A percentile compares a stretch with the other conserved stretches of the same genome.
phyloP scores from a whole-genome alignment of 768 basidiomycete species.

The Lenzites betulinus region DNA sequence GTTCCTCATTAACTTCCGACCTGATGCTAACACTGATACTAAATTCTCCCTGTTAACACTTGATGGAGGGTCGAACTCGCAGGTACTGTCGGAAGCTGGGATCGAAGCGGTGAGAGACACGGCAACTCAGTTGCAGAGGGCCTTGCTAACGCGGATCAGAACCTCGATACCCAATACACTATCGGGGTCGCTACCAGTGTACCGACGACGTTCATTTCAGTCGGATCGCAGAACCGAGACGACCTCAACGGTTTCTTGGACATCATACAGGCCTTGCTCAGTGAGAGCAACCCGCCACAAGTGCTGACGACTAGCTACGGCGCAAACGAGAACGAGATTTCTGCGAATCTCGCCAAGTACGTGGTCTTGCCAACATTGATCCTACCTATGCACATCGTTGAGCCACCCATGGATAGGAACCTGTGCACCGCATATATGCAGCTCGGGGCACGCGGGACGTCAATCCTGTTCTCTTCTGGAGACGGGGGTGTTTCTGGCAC shows the following conservation, averaged over 20 bases:
- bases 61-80: slow-evolving; percentile 33
- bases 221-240: slow-evolving; percentile 32
- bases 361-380: not conserved
- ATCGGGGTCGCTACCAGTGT: slow-evolving; percentile 36
- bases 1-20: slow-evolving; percentile 29
- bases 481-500: slow-evolving; percentile 40
- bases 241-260: slow-evolving; percentile 37
- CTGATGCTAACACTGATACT: slow-evolving; percentile 25
- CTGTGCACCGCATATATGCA: slow-evolving; percentile 38
- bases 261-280: slow-evolving; percentile 30
- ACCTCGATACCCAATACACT: slow-evolving; percentile 43
- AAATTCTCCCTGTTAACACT: slow-evolving; percentile 29
- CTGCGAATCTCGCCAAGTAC: slow-evolving; percentile 29
- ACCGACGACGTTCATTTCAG: slow-evolving; percentile 36
- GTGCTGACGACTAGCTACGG: slow-evolving; percentile 40
- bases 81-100: slow-evolving; percentile 27
- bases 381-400: not conserved
- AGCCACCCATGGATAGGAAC: too few species aligned
- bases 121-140: too few species aligned
- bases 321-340: slow-evolving; percentile 31
- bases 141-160: slow-evolving; percentile 19
- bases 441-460: slow-evolving; percentile 38
- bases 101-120: slow-evolving; percentile 30
- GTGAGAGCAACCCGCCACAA: slow-evolving; percentile 29
- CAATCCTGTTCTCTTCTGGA: slow-evolving; percentile 40